Evolutionary conservation across 75 land plant species (phyloP).

Genomic region (Chamaecyparis obtusa): DNA sequence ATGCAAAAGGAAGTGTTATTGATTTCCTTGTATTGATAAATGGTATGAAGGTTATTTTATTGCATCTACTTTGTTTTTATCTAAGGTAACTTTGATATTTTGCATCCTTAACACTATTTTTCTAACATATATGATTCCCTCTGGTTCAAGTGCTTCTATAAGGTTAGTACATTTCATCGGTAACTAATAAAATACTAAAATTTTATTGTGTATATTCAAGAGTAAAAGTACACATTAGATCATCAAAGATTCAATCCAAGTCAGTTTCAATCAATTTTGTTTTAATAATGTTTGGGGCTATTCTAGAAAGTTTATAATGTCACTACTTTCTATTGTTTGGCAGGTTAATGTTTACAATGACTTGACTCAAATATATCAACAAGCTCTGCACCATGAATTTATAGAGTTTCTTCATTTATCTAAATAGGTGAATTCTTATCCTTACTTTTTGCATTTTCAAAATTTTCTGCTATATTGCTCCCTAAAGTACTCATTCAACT

Average conservation of each 20-base stretch:
- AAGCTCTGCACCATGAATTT: not conserved
- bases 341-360: too few species aligned
- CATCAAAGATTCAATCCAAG: not conserved
- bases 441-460: not conserved
- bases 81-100: not conserved
- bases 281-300: not conserved
- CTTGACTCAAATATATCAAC: too few species aligned
- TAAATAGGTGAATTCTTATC: not conserved
- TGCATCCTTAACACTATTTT: conserved; percentile 41
- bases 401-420: not conserved
- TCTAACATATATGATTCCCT: conserved; percentile 50
- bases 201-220: too few species aligned
- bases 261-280: not conserved
- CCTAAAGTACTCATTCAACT: not conserved
- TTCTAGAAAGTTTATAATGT: too few species aligned
- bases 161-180: too few species aligned
- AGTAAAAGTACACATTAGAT: not conserved
- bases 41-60: too few species aligned
- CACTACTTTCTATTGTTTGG: too few species aligned
- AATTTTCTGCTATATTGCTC: not conserved
- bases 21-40: too few species aligned
- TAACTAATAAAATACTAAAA: too few species aligned
- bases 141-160: conserved; percentile 12
- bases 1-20: too few species aligned
- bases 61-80: too few species aligned